A percentile compares a stretch with the other conserved stretches of the same genome.
Evolutionary conservation across 768 basidiomycete species (phyloP).

Genomic region (Russula emetica): DNA sequence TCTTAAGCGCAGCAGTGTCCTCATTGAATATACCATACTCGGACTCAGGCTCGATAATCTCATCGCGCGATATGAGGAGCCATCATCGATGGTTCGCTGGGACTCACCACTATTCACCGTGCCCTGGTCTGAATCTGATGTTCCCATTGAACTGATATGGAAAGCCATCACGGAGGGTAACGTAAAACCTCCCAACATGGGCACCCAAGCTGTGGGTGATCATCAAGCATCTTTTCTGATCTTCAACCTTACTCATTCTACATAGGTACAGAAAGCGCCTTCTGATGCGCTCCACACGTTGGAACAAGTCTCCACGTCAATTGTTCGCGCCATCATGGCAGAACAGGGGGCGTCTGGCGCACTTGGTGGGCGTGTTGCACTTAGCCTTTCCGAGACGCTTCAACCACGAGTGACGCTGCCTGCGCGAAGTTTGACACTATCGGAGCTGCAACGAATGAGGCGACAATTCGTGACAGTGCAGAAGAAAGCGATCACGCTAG

Average conservation of each 20-base stretch:
- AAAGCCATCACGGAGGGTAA: slow-evolving; percentile 70
- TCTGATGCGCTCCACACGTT: slow-evolving; percentile 82
- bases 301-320: slow-evolving; percentile 66
- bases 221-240: not conserved
- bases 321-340: slow-evolving; percentile 69
- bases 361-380: slow-evolving; percentile 49
- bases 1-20: slow-evolving; percentile 1
- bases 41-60: slow-evolving; percentile 73
- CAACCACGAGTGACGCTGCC: slow-evolving; percentile 59
- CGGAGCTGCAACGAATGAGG: slow-evolving; percentile 85
- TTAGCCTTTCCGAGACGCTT: slow-evolving; percentile 42
- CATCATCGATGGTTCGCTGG: slow-evolving; percentile 98
- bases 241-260: not conserved
- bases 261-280: slow-evolving; percentile 74
- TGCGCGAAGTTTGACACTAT: slow-evolving; percentile 66
- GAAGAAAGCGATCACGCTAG: slow-evolving; percentile 82
- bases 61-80: slow-evolving; percentile 87
- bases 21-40: slow-evolving; percentile 22
- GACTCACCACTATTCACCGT: slow-evolving; percentile 92
- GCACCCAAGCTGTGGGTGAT: slow-evolving; percentile 62
- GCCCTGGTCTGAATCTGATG: slow-evolving; percentile 62
- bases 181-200: slow-evolving; percentile 85
- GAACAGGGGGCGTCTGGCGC: slow-evolving; percentile 53
- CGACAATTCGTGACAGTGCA: slow-evolving; percentile 89
- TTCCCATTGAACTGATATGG: slow-evolving; percentile 73